Percentiles rank a stretch among this genome's conserved stretches.
Evolutionary conservation across 257 asterid species (phyloP).

Genomic region (Capsicum pubescens): DNA sequence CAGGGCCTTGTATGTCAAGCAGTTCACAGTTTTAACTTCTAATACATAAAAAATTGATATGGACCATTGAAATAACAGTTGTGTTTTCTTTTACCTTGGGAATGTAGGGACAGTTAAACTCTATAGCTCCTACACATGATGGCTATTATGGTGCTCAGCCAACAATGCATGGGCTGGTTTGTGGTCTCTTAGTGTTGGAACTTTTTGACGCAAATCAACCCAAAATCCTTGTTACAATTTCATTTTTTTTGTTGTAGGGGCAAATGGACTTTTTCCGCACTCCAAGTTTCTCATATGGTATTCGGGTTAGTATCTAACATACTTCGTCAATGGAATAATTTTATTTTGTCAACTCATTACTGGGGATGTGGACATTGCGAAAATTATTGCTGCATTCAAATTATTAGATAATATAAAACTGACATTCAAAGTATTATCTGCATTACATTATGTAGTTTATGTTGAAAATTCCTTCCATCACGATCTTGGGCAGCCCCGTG

Average conservation of each 20-base stretch:
- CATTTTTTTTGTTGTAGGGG: constrained; percentile 59
- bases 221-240: constrained; percentile 29
- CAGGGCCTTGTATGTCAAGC: constrained; percentile 79
- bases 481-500: background rate
- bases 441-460: background rate
- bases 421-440: background rate
- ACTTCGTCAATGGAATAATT: background rate
- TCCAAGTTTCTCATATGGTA: constrained; percentile 67
- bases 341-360: background rate
- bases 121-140: constrained; percentile 88
- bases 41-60: constrained; percentile 9
- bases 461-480: background rate
- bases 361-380: background rate
- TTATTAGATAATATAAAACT: background rate
- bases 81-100: constrained; percentile 34
- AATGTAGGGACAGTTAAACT: constrained; percentile 85
- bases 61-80: background rate
- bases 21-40: background rate
- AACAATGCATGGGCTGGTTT: constrained; percentile 85
- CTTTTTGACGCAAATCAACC: background rate
- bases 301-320: constrained; percentile 73
- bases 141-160: constrained; percentile 79
- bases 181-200: constrained; percentile 21
- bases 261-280: constrained; percentile 93
- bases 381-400: constrained; percentile 1